Evolutionary conservation across 805 yeast genomes (phyloP), one percentile per base, ranked within the genome.

Genomic region (Candida vaughaniae): DNA sequence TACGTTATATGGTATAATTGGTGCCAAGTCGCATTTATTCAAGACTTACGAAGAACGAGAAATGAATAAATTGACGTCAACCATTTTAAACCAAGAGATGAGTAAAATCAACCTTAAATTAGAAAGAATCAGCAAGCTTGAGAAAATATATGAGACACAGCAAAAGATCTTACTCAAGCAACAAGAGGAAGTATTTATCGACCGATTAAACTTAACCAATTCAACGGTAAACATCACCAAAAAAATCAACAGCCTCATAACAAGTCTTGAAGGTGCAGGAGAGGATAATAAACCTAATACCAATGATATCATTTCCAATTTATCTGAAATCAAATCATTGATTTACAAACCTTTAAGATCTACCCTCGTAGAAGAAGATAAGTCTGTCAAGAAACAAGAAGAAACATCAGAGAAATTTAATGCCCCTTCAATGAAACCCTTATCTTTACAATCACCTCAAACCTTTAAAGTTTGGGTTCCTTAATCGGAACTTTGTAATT

Each of bases 31-130:
- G 17, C 88, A 85, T 53, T 72, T 85, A 15, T 84, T 87, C 60
- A 86, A 91, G 5, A 77, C 80, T 4, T 80, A 77, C 53, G 95
- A 86, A 57, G 96, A 87, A 52, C 69, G 89, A 42, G 88, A 83
- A 53, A 78, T 80, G 80, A 73, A 78, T 48, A 76, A 74, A 36
- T 57, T 82, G 16, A 61, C 82, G 9, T 67, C 73, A 18, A 71
- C 71, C 19, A 71, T 85, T 31, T 67, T 84, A 14, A 81, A 82
- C 52, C 74, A 76, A 28, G 80, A 82, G 55, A 46, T 82, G 41
- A 71, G 75, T 36, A 81, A 83, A 49, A 67, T 85, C 22, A 84
- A 83, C 42, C 48, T 82, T 42, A 85, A 85, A 60, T 50, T 85
- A 42, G 57, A 62, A 16, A 77, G 81, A 42, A 63, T 86, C 29